Evolutionary conservation across 2,329 filamentous ascomycete genomes (phyloP).

Genomic region (Magnaporthiopsis incrustans): DNA sequence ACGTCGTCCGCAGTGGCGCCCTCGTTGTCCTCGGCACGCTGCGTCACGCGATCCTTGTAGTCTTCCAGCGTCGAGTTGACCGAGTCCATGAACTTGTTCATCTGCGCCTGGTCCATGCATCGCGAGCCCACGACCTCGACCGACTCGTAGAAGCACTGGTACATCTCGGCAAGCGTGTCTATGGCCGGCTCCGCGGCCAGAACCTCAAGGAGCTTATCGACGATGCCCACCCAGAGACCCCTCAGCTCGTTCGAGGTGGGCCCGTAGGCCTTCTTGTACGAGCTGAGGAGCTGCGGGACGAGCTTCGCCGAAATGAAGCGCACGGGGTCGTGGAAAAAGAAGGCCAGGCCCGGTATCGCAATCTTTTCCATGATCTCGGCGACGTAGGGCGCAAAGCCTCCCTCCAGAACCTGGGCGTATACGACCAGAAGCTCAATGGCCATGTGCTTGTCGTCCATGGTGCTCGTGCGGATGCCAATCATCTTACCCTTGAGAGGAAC

Average conservation of each 20-base stretch:
- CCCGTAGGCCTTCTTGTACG: conserved; percentile 89
- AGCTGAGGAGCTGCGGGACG: conserved; percentile 85
- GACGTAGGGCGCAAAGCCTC: conserved; percentile 84
- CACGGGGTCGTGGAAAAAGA: conserved; percentile 99
- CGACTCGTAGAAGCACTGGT: conserved; percentile 98
- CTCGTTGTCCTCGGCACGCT: conserved; percentile 75
- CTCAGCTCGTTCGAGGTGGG: conserved; percentile 68
- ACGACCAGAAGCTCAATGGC: conserved; percentile 98
- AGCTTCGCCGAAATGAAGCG: conserved; percentile 91
- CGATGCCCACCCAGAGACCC: conserved; percentile 76
- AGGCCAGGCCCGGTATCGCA: conserved; percentile 83
- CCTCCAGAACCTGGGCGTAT: conserved; percentile 93
- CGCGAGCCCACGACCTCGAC: conserved; percentile 87
- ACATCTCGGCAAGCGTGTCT: conserved; percentile 96
- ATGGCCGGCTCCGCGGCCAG: conserved; percentile 90
- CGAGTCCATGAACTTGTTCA: conserved; percentile 80
- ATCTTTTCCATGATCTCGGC: conserved; percentile 94
- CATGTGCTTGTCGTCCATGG: conserved; percentile 97
- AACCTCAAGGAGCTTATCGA: conserved; percentile 88
- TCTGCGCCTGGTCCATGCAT: conserved; percentile 68
- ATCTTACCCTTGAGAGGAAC: conserved; percentile 96
- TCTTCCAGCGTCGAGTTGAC: conserved; percentile 83
- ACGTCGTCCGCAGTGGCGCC: conserved; percentile 71
- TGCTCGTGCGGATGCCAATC: conserved; percentile 95
- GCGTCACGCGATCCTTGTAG: conserved; percentile 79